phyloP scores from a whole-genome alignment of 2,329 filamentous ascomycete genomes.

The Emergomyces africanus region DNA sequence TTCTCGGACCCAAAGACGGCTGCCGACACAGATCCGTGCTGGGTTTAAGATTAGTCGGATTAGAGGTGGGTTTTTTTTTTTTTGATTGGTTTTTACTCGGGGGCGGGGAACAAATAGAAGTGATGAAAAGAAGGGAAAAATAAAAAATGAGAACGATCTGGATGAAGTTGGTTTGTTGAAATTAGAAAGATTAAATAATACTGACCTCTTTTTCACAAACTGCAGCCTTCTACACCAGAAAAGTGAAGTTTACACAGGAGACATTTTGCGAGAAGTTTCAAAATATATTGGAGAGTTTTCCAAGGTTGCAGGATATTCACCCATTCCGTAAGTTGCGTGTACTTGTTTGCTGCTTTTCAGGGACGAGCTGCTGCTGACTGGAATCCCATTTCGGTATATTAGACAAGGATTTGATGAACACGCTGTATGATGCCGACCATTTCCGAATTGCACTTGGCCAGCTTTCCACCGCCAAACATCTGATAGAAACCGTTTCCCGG shows the following conservation, averaged over 20 bases:
- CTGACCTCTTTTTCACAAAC: constrained; percentile 15
- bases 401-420: constrained; percentile 81
- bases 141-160: background rate
- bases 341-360: constrained; percentile 11
- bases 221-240: constrained; percentile 81
- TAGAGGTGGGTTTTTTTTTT: constrained; percentile 35
- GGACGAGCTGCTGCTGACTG: background rate
- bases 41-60: constrained; percentile 96
- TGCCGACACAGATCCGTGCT: constrained; percentile 89
- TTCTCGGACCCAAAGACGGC: constrained; percentile 77
- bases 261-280: constrained; percentile 91
- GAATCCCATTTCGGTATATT: constrained; percentile 10
- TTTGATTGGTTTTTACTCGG: background rate
- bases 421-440: constrained; percentile 95
- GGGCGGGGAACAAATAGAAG: background rate
- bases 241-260: constrained; percentile 97
- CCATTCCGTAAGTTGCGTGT: constrained; percentile 58
- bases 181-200: background rate
- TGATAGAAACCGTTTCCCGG: constrained; percentile 90
- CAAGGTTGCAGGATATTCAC: constrained; percentile 84
- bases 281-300: constrained; percentile 84
- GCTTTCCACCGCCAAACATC: constrained; percentile 85
- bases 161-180: background rate
- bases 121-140: too few relatives aligned
- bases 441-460: constrained; percentile 96